phyloP scores from a whole-genome alignment of 2,329 filamentous ascomycete genomes.

The Hymenoscyphus infarciens region DNA sequence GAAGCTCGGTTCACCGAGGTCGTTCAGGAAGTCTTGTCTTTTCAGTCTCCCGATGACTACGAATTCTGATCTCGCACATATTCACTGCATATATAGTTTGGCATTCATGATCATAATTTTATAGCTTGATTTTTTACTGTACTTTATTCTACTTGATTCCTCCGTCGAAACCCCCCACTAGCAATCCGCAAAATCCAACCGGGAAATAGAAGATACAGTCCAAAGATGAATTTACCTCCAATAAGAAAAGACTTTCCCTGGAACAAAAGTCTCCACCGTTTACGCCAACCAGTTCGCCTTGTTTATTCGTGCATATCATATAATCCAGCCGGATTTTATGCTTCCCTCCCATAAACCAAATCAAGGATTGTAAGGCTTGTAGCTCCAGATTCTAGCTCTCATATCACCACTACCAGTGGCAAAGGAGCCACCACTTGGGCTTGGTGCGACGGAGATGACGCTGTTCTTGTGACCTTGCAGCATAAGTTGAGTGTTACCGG shows the following conservation, averaged over 20 bases:
- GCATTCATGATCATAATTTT: neutral
- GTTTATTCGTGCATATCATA: constrained; percentile 9
- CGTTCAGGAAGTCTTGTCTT: neutral
- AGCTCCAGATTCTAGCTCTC: constrained; percentile 97
- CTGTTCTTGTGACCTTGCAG: constrained; percentile 98
- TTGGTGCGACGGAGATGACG: constrained; percentile 94
- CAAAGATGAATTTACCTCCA: neutral
- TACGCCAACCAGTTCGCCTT: constrained; percentile 11
- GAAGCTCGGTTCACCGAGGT: constrained; percentile 13
- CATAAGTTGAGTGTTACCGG: constrained; percentile 94
- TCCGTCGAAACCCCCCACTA: neutral
- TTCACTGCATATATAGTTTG: neutral
- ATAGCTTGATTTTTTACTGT: constrained; percentile 4
- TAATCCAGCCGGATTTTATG: constrained; percentile 3
- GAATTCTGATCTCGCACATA: neutral
- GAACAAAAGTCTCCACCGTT: constrained; percentile 6
- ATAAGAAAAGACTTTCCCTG: constrained; percentile 3
- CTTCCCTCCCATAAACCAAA: neutral
- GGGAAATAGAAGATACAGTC: neutral
- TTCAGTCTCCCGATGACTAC: neutral
- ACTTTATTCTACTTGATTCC: constrained; percentile 1
- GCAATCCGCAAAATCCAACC: constrained; percentile 3
- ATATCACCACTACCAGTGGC: constrained; percentile 97
- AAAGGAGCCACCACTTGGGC: constrained; percentile 78
- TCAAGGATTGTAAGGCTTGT: constrained; percentile 41